These are phyloP conservation scores for Ophiostoma sp. DNA, from an alignment of 2,329 filamentous ascomycete species.

Conservation along the genomic window DNA sequence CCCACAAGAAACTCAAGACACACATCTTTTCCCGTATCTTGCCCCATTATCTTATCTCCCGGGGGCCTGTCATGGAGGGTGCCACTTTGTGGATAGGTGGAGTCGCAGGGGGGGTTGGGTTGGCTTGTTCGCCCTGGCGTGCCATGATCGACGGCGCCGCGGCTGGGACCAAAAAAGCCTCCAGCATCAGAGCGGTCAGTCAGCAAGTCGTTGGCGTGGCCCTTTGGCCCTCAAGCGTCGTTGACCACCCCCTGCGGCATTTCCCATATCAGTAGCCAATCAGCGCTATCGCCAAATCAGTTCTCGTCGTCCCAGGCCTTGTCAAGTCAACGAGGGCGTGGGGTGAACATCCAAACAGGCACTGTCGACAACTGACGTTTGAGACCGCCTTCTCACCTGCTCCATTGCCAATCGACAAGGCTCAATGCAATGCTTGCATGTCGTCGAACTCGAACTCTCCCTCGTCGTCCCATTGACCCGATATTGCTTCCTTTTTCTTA, in stretches of 20 bases:
- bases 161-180: background rate
- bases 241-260: background rate
- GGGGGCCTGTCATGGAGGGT: background rate
- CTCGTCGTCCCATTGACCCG: background rate
- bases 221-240: background rate
- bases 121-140: background rate
- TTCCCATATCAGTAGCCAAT: conserved; percentile 18
- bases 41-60: conserved; percentile 13
- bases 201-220: background rate
- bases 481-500: background rate
- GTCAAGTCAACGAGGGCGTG: background rate
- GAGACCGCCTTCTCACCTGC: background rate
- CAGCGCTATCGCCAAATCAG: conserved; percentile 3
- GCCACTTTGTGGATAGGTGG: background rate
- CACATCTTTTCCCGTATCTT: background rate
- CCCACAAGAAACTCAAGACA: conserved; percentile 20
- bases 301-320: background rate
- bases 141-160: conserved; percentile 15
- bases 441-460: background rate
- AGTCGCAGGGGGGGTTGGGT: no score
- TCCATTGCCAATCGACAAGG: background rate
- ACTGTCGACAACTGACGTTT: background rate
- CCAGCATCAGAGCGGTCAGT: background rate
- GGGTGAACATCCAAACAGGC: background rate
- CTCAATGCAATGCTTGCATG: background rate